A percentile compares a stretch with the other conserved stretches of the same genome.
Conservation (phyloP, 495 filamentous ascomycete genomes). For the Collariella sp. region DNA sequence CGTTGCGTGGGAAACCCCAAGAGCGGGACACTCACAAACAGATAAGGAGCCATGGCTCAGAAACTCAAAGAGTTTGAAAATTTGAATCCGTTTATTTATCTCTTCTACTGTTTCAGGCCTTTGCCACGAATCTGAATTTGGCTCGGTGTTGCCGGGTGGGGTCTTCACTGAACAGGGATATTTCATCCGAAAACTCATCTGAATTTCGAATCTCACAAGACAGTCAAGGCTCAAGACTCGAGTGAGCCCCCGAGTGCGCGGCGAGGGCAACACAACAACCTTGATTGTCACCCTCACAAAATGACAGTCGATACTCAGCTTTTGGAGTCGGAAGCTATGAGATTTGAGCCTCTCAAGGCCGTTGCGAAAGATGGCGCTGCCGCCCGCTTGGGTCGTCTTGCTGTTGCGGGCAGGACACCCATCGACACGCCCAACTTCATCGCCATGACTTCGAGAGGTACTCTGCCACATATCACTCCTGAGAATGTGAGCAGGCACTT, state of each 20-base stretch:
- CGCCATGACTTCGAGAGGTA: constrained; percentile 69
- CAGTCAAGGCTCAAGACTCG: too few species aligned
- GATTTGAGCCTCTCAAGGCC: constrained; percentile 35
- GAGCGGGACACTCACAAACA: too few species aligned
- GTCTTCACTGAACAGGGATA: too few species aligned
- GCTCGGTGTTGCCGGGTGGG: neutral
- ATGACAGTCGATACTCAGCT: constrained; percentile 16
- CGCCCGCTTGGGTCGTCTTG: constrained; percentile 54
- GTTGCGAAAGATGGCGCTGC: constrained; percentile 26
- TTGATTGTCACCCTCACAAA: neutral
- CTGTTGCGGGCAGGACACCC: constrained; percentile 47
- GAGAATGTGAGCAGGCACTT: constrained; percentile 66
- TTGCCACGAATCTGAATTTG: neutral
- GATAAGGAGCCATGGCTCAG: too few species aligned
- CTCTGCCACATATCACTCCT: constrained; percentile 77
- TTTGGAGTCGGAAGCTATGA: constrained; percentile 19
- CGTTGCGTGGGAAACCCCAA: too few species aligned
- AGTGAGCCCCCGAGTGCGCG: neutral
- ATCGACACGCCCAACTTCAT: constrained; percentile 78
- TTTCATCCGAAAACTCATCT: neutral
- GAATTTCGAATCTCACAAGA: neutral
- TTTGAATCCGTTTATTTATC: too few species aligned
- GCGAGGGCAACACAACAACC: neutral
- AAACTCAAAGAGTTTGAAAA: too few species aligned
- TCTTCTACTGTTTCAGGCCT: neutral